Conservation (phyloP, 2,329 filamentous ascomycete genomes). For the Zalaria sp. region DNA sequence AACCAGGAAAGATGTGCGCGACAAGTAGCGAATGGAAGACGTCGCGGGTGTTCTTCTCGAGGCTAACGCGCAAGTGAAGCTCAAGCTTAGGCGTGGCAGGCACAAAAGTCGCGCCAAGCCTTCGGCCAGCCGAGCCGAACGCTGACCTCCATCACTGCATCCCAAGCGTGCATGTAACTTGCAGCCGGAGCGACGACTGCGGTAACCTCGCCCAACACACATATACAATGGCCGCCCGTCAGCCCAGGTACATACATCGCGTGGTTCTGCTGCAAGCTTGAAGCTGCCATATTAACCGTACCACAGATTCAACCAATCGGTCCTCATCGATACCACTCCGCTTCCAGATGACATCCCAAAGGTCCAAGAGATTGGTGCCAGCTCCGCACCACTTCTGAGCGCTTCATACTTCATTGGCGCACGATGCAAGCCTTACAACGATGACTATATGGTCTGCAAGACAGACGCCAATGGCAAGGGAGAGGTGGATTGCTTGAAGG, state of each 20-base stretch:
- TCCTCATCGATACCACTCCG: conserved; percentile 90
- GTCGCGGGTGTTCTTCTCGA: neutral
- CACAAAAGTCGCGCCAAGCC: neutral
- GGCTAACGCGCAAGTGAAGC: neutral
- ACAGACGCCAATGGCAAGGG: conserved; percentile 78
- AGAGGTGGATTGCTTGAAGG: conserved; percentile 89
- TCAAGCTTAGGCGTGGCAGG: neutral
- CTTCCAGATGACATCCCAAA: conserved; percentile 83
- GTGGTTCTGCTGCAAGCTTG: conserved; percentile 10
- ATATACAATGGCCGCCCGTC: conserved; percentile 45
- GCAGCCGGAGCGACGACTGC: neutral
- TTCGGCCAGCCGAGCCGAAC: conserved; percentile 2
- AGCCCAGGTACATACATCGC: conserved; percentile 35
- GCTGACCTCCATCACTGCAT: conserved; percentile 3
- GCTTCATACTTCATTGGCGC: conserved; percentile 96
- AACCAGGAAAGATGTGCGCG: neutral
- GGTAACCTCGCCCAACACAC: conserved; percentile 10
- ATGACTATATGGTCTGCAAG: conserved; percentile 99
- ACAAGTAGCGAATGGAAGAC: neutral
- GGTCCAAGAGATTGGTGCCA: conserved; percentile 86
- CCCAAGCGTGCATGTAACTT: conserved; percentile 1
- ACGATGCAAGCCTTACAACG: conserved; percentile 87
- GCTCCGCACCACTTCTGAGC: conserved; percentile 80
- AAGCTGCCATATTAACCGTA: conserved; percentile 4
- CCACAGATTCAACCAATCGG: conserved; percentile 79